Evolutionary conservation across 1,284 basidiomycete species (phyloP), one percentile per base, ranked within the genome.

Genomic region (Cerrena zonata): DNA sequence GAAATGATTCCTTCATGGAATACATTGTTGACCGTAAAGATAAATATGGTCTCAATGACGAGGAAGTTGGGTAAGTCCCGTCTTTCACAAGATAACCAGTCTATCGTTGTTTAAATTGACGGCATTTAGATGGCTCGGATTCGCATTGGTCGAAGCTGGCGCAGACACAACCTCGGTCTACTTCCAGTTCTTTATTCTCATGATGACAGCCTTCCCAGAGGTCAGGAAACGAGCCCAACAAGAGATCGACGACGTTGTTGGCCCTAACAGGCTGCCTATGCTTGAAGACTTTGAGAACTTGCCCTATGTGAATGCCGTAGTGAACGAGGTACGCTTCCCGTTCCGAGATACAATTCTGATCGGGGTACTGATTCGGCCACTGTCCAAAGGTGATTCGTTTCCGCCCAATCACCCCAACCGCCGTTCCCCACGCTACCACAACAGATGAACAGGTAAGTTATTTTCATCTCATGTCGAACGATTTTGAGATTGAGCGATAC

Each of bases 211-310:
- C 7, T 15, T 7, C 30, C 65, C 65, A 10, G 61, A 64, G 1
- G 53, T 57, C 3, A 63, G 65, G 46, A 42, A 47, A 0, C 56
- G 56, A n/a, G 64, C 63, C 1, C 63, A 63, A 13, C 59, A 57
- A 15, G 64, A 66, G 46, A 48, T 67, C 27, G 66, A 68, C 46
- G 40, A 48, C 2, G 58, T 66, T 2, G 47, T 67, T 18, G 73
- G 73, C 4, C 37, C 52, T 3, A 53, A 57, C 12, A 54, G 52
- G 19, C 53, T 56, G 46, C 66, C 66, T 3, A 54, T 48, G 1
- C 40, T 60, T 24, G 56, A 61, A 1, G 66, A 67, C 30, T 52
- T 60, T 27, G 53, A 59, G n/a, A 47, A 58, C 3, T 56, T 68
- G 38, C 66, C 66, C 0, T 68, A 65, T 48, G 50, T 64, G 23